These are phyloP conservation scores for Rhizopus delemar DNA, from an alignment of 371 early-diverging fungal genomes.

Conservation along the genomic window DNA sequence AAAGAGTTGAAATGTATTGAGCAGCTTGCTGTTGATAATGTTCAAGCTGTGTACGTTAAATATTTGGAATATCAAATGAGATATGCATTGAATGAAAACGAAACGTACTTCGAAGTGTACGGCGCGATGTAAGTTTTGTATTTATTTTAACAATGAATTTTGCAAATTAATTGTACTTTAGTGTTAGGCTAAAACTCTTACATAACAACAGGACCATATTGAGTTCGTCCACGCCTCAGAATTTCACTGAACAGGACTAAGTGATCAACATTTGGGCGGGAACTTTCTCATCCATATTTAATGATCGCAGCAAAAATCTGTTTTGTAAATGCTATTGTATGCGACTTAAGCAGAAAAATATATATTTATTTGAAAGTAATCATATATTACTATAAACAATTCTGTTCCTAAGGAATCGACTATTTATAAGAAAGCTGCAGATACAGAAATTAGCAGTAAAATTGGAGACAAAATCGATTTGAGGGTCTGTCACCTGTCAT, in stretches of 20 bases:
- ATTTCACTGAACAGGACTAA: constrained; percentile 3
- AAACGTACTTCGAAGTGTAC: constrained; percentile 10
- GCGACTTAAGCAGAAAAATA: background rate
- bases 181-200: constrained; percentile 1
- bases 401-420: constrained; percentile 3
- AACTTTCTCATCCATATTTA: constrained; percentile 5
- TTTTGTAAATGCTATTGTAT: constrained; percentile 2
- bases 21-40: constrained; percentile 1
- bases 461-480: constrained; percentile 5
- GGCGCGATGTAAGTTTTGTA: constrained; percentile 6
- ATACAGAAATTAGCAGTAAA: background rate
- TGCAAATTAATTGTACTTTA: background rate
- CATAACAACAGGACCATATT: background rate
- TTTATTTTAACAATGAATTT: background rate
- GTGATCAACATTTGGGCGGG: constrained; percentile 5
- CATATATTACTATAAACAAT: background rate
- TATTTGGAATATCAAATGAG: constrained; percentile 2
- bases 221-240: background rate
- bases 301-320: background rate
- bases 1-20: constrained; percentile 3
- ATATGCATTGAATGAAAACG: constrained; percentile 9
- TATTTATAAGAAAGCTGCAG: background rate
- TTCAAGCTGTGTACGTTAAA: constrained; percentile 2
- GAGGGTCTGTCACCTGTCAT: background rate
- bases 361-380: constrained; percentile 1